phyloP scores from a whole-genome alignment of 140 eudicot genomes.

The Eryngium alpinum region DNA sequence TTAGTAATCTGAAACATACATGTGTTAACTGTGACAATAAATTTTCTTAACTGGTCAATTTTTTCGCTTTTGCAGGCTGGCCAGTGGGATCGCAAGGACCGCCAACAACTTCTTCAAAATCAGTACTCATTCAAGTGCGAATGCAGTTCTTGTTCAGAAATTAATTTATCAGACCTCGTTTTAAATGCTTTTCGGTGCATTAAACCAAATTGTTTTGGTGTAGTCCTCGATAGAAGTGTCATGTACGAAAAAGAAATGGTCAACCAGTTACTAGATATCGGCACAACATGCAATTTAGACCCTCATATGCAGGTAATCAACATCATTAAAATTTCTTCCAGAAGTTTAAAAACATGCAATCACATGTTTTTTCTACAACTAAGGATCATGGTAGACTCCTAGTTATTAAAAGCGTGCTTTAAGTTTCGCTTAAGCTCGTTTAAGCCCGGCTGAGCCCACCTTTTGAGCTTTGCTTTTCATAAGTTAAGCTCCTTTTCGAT shows the following conservation, averaged over 20 bases:
- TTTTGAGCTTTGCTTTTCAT: no score
- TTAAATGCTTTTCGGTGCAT: constrained; percentile 58
- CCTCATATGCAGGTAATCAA: constrained; percentile 46
- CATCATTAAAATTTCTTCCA: not conserved
- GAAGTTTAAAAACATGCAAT: no score
- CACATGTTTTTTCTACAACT: not conserved
- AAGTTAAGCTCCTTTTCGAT: no score
- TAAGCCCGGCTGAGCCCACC: no score
- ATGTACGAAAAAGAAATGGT: constrained; percentile 43
- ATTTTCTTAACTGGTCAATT: not conserved
- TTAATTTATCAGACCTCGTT: constrained; percentile 74
- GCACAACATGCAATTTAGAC: constrained; percentile 17
- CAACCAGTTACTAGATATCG: constrained; percentile 22
- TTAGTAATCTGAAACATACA: not conserved
- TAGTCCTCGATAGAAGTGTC: constrained; percentile 47
- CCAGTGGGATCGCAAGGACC: constrained; percentile 57
- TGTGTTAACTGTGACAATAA: not conserved
- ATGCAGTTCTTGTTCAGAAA: constrained; percentile 59
- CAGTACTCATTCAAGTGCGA: constrained; percentile 69
- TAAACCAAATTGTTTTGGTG: constrained; percentile 61
- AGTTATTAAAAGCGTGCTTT: no score
- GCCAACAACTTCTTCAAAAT: constrained; percentile 53
- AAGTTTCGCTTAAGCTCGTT: no score
- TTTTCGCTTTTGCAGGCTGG: constrained; percentile 57
- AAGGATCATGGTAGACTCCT: not conserved